Percentiles rank a stretch among this genome's conserved stretches.
Evolutionary conservation across 192 early-diverging fungal species (phyloP).

Genomic region (Gryganskiella cystojenkinii): DNA sequence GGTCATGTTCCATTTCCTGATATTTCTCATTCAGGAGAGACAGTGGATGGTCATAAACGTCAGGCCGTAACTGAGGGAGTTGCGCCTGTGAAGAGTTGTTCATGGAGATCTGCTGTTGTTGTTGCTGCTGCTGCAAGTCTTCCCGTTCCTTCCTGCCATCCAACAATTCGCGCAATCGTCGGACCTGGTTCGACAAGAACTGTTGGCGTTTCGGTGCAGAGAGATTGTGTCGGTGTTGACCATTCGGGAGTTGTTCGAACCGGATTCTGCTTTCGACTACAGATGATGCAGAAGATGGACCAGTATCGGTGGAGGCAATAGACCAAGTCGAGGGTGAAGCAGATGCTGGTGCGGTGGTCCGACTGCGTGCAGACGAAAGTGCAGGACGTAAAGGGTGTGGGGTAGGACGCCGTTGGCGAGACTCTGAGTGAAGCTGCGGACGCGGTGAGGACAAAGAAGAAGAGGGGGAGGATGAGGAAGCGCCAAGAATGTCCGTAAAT

Average conservation of each 20-base stretch:
- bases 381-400: slow-evolving; percentile 8
- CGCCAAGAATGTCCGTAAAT: too few species aligned
- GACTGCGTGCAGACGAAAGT: neutral
- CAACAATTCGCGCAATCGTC: slow-evolving; percentile 27
- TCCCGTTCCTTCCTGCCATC: slow-evolving; percentile 28
- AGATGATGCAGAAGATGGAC: slow-evolving; percentile 26
- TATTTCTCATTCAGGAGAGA: slow-evolving; percentile 38
- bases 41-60: slow-evolving; percentile 32
- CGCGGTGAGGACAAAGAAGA: neutral
- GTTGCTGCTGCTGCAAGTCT: slow-evolving; percentile 5
- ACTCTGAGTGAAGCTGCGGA: slow-evolving; percentile 1
- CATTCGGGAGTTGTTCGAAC: slow-evolving; percentile 30
- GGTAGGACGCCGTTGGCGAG: slow-evolving; percentile 3
- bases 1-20: slow-evolving; percentile 25
- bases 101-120: neutral
- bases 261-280: slow-evolving; percentile 19
- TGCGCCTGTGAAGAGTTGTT: neutral
- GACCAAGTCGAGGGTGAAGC: slow-evolving; percentile 41
- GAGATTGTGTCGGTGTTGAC: slow-evolving; percentile 35
- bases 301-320: slow-evolving; percentile 23
- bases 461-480: too few species aligned
- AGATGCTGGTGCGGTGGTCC: slow-evolving; percentile 16
- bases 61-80: slow-evolving; percentile 15
- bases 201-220: slow-evolving; percentile 36
- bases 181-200: slow-evolving; percentile 41